Evolutionary conservation across 495 filamentous ascomycete genomes (phyloP).

Genomic region (Evernia prunastri): DNA sequence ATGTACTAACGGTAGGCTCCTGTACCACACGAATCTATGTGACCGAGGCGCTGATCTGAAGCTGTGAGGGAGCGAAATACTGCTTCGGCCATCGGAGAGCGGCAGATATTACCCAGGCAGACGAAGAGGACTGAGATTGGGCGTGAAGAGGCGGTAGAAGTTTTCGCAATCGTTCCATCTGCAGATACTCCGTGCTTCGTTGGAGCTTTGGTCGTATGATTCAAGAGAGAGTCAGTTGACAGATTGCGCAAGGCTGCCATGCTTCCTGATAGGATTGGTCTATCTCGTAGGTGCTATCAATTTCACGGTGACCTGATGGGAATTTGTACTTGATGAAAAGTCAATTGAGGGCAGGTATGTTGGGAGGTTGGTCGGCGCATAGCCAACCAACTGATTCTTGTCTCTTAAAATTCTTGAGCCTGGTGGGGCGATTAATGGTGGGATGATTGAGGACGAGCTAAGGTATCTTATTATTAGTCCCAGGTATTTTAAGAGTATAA

Average conservation of each 20-base stretch:
- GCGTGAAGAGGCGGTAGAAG: slow-evolving; percentile 16
- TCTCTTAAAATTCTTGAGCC: background rate
- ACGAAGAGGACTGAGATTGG: slow-evolving; percentile 83
- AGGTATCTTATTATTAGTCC: too few relatives aligned
- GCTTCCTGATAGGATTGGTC: background rate
- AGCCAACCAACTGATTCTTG: background rate
- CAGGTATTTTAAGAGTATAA: too few relatives aligned
- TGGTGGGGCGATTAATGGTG: background rate
- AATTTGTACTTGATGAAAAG: background rate
- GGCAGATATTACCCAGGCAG: slow-evolving; percentile 94
- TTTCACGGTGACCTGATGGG: background rate
- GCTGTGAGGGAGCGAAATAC: slow-evolving; percentile 72
- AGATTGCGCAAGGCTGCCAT: background rate
- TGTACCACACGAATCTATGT: slow-evolving; percentile 86
- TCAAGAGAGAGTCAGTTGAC: background rate
- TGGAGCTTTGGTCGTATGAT: background rate
- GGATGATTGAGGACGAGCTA: background rate
- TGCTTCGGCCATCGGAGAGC: slow-evolving; percentile 92
- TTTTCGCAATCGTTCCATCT: slow-evolving; percentile 9
- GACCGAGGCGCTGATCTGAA: slow-evolving; percentile 53
- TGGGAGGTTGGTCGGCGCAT: background rate
- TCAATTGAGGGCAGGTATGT: background rate
- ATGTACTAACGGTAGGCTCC: slow-evolving; percentile 62
- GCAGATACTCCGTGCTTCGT: slow-evolving; percentile 4
- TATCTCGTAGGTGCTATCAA: background rate